Percentiles rank a stretch among this genome's conserved stretches.
Conservation (phyloP, 192 early-diverging fungal genomes). For the Coemansia sp. region DNA sequence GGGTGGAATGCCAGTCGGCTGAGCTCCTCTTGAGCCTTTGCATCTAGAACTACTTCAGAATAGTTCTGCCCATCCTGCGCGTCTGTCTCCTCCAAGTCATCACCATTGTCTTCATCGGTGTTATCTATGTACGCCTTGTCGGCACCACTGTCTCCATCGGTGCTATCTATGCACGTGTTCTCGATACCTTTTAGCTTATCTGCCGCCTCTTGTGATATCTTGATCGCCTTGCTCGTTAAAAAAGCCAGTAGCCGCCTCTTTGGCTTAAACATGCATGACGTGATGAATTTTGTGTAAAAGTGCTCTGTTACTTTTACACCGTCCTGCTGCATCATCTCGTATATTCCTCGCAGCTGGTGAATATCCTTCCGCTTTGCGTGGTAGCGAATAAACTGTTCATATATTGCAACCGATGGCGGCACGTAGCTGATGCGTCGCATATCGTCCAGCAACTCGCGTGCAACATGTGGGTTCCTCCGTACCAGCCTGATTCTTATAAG, state of each 20-base stretch:
- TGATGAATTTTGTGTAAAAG: constrained; percentile 49
- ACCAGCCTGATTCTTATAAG: constrained; percentile 32
- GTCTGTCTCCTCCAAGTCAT: background rate
- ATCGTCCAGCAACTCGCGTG: constrained; percentile 36
- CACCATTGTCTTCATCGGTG: too few relatives aligned
- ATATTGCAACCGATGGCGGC: constrained; percentile 35
- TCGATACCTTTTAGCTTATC: background rate
- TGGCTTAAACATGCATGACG: constrained; percentile 48
- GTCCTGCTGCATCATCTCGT: constrained; percentile 48
- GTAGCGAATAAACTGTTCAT: constrained; percentile 44
- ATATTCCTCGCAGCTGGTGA: constrained; percentile 29
- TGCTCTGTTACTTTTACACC: constrained; percentile 38
- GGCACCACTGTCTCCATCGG: too few relatives aligned
- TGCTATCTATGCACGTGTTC: too few relatives aligned
- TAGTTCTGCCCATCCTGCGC: constrained; percentile 1
- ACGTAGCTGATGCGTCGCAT: constrained; percentile 51
- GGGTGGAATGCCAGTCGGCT: constrained; percentile 27
- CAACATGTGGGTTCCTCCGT: constrained; percentile 19
- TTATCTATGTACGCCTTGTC: too few relatives aligned
- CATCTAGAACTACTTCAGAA: constrained; percentile 15
- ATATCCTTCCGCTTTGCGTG: constrained; percentile 52
- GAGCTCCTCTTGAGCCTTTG: constrained; percentile 7
- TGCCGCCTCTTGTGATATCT: background rate
- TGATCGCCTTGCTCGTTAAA: constrained; percentile 11
- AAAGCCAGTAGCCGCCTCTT: constrained; percentile 14